Percentiles rank a stretch among this genome's conserved stretches.
Conservation (phyloP, 371 early-diverging fungal species). For the Homolaphlyctis polyrhiza region DNA sequence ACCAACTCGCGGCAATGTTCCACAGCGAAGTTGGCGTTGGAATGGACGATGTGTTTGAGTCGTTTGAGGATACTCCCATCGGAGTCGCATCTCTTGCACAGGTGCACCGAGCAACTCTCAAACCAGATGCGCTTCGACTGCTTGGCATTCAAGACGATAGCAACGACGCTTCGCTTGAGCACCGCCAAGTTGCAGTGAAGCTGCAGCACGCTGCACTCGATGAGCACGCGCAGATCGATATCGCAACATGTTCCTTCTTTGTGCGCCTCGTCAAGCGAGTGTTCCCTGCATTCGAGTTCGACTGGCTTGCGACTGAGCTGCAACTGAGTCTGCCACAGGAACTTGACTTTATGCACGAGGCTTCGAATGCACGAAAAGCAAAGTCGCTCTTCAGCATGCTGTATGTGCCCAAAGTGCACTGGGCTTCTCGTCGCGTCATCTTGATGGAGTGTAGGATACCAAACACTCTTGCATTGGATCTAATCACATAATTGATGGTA, state of each 20-base stretch:
- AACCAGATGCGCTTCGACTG: neutral
- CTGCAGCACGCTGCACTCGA: conserved; percentile 82
- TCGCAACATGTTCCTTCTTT: conserved; percentile 63
- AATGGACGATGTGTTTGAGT: conserved; percentile 49
- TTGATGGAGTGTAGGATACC: conserved; percentile 69
- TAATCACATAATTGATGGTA: too few species aligned
- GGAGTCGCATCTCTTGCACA: conserved; percentile 44
- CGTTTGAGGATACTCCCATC: conserved; percentile 33
- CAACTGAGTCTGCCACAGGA: conserved; percentile 75
- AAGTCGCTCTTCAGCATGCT: conserved; percentile 53
- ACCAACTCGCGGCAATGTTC: conserved; percentile 73
- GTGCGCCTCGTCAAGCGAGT: conserved; percentile 57
- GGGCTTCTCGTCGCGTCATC: conserved; percentile 59
- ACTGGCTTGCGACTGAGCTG: conserved; percentile 90
- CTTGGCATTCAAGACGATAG: neutral
- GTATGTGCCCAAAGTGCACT: conserved; percentile 62
- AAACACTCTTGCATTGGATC: too few species aligned
- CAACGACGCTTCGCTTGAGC: neutral
- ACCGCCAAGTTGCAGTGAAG: conserved; percentile 80
- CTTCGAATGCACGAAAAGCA: conserved; percentile 64
- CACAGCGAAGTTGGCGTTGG: conserved; percentile 58
- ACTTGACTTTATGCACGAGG: conserved; percentile 79
- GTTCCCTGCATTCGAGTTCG: conserved; percentile 86
- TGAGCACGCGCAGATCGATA: conserved; percentile 71
- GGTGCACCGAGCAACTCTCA: conserved; percentile 42